Percentiles rank a stretch among this genome's conserved stretches.
Conservation (phyloP, 2,329 filamentous ascomycete genomes). For the Calonectria hawksworthii region DNA sequence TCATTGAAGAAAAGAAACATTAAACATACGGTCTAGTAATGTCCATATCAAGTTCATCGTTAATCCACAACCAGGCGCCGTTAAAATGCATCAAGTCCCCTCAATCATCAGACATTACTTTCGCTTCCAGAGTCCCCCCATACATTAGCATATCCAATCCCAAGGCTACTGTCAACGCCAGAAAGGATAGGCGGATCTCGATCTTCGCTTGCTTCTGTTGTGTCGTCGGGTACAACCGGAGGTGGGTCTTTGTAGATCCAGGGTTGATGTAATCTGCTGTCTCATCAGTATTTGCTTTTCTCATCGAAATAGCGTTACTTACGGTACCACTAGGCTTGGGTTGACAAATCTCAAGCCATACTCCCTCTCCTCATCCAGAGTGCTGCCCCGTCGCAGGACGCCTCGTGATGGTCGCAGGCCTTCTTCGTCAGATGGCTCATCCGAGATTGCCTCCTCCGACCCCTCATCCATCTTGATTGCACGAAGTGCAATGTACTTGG, state of each 20-base stretch:
- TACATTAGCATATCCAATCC: conserved; percentile 57
- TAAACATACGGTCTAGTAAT: conserved; percentile 29
- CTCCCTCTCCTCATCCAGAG: conserved; percentile 80
- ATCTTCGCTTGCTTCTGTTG: conserved; percentile 45
- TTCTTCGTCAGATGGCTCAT: conserved; percentile 55
- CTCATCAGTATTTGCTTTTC: conserved; percentile 30
- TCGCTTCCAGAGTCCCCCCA: conserved; percentile 49
- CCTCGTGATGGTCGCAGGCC: conserved; percentile 55
- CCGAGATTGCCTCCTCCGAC: conserved; percentile 50
- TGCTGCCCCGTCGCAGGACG: conserved; percentile 69
- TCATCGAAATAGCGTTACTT: conserved; percentile 54
- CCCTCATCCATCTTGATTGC: conserved; percentile 78
- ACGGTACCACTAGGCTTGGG: conserved; percentile 78
- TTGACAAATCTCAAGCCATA: conserved; percentile 81
- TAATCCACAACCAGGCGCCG: conserved; percentile 27
- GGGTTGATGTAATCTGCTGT: conserved; percentile 73
- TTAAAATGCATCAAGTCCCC: conserved; percentile 24
- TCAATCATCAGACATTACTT: conserved; percentile 39
- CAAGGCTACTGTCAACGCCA: conserved; percentile 52
- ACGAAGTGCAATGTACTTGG: conserved; percentile 90
- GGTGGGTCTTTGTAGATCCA: conserved; percentile 77
- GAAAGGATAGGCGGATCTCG: conserved; percentile 47
- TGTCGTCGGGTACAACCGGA: conserved; percentile 49
- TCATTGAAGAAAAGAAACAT: conserved; percentile 11
- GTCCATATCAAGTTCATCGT: conserved; percentile 18